Base-by-base conservation (phyloP, 352 stramenopile species). In the Halophytophthora batemanensis region DNA sequence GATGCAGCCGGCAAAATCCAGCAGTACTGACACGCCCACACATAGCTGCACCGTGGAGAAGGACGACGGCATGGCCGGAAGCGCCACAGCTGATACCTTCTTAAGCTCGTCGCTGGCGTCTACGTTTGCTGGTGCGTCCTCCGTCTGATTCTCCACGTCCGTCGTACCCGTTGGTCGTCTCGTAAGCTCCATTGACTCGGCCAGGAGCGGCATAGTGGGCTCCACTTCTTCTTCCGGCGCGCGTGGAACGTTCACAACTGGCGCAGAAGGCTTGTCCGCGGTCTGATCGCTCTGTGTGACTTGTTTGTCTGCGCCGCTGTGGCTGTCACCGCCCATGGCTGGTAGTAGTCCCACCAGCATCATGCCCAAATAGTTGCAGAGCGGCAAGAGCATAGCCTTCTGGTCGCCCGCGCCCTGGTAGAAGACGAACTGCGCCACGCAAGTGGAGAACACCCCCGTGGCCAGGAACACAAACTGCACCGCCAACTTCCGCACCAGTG, bases 301-400 rank as follows among this genome's bases (percentile, higher is more conserved):
- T 15, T 34, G 15, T 3, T 22, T 41, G 39, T 35, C 38, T 17
- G 25, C 23, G 7, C 58, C 48, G 29, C 55, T 44, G 28, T 14
- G 21, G 6, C 43, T 40, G 14, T 46, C 29, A 13, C n/a, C 34
- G 6, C 57, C 50, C 7, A 59, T 18, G n/a, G 45, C 43, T 0
- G 83, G 79, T 22, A 91, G 62, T 15, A 93, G 58, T 0, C 83
- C 83, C 2, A 90, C 82, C 22, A 93, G 75, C 81, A 92, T 90
- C 72, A 93, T 90, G 17, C 83, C 83, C 13, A 93, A 58, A 49
- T 91, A 93, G 66, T 93, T 93, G 63, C 83, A 91, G 3, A 93
- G 71, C 51, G 83, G 83, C 34, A 93, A 55, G n/a, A 93, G 63
- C 80, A 93, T 92, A n/a, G 77, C 74, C 34, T 74, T 77, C 58